Evolutionary conservation across 2,329 filamentous ascomycete species (phyloP), one percentile per base, ranked within the genome.

Genomic region (Colletotrichum sp.): DNA sequence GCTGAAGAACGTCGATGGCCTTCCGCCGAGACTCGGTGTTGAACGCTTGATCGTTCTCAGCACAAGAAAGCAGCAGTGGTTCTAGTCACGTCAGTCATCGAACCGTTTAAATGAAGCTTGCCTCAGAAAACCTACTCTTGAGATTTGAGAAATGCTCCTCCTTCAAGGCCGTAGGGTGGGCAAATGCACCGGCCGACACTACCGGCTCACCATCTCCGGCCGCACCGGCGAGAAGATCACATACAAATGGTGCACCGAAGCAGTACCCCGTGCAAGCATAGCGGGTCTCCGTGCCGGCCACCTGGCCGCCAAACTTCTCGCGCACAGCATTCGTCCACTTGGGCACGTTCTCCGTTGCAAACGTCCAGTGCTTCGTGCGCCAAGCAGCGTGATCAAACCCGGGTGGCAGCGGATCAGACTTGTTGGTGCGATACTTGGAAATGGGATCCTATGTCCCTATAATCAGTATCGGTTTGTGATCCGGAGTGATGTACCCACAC

Each of bases 81-180:
- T 83, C 85, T 83, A 30, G 1, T 34, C 6, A 13, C 1, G 16
- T 7, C 55, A 8, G 9, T n/a, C 12, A 34, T 36, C 12, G 71
- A 22, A 44, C 12, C 9, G 1, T 19, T 4, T 15, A 6, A 15
- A 30, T 19, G 3, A 4, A 34, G 22, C 1, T 28, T 19, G 22
- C 2, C 16, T 5, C 48, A 2, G 6, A n/a, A 5, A 22, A 78
- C 83, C 75, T 28, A 85, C 85, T 79, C 68, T 84, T 83, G 5
- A 87, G 61, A 6, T 83, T 80, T 15, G 77, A 75, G 71, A 89
- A 88, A 72, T 89, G 86, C 30, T 83, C 80, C 68, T 90, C 87
- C 63, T 87, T 88, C 60, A 90, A 77, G 74, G 87, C 86, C 1
- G 88, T 85, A 2, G 89, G 89, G 76, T 90, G 88, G 1, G 87